phyloP scores from a whole-genome alignment of 176 grass and related monocot species.

The Phragmites australis region DNA sequence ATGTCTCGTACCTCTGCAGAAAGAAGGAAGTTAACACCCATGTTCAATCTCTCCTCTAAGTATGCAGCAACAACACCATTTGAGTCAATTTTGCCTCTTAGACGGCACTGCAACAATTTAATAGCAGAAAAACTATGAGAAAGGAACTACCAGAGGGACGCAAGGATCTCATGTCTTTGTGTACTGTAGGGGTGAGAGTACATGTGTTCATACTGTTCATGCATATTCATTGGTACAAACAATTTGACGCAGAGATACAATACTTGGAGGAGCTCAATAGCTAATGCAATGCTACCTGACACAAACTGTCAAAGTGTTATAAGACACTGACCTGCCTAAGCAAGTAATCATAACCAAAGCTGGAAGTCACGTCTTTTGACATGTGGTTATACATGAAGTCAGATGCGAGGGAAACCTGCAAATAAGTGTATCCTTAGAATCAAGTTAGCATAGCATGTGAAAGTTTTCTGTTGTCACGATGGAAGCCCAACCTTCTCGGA shows the following conservation, averaged over 20 bases:
- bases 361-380: slow-evolving; percentile 87
- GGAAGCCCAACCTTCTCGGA: slow-evolving; percentile 81
- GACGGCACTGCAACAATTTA: slow-evolving; percentile 69
- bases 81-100: slow-evolving; percentile 95
- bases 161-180: not conserved
- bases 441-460: slow-evolving; percentile 12
- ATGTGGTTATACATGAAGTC: slow-evolving; percentile 99
- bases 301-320: not conserved
- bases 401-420: slow-evolving; percentile 89
- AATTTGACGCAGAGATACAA: slow-evolving; percentile 10
- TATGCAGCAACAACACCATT: slow-evolving; percentile 81
- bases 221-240: slow-evolving; percentile 6
- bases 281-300: slow-evolving; percentile 12
- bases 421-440: slow-evolving; percentile 17
- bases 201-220: not conserved
- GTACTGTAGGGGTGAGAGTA: not conserved
- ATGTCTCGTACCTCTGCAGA: slow-evolving; percentile 71
- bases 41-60: slow-evolving; percentile 93
- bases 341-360: slow-evolving; percentile 97
- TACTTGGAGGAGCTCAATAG: slow-evolving; percentile 11
- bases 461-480: not conserved
- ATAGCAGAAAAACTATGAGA: not conserved
- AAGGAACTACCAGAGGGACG: not conserved
- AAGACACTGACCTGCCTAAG: slow-evolving; percentile 78
- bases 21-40: slow-evolving; percentile 98